Percentiles rank a stretch among this genome's conserved stretches.
These are phyloP conservation scores for Boeremia exigua DNA, from an alignment of 2,329 filamentous ascomycete genomes.

Conservation along the genomic window DNA sequence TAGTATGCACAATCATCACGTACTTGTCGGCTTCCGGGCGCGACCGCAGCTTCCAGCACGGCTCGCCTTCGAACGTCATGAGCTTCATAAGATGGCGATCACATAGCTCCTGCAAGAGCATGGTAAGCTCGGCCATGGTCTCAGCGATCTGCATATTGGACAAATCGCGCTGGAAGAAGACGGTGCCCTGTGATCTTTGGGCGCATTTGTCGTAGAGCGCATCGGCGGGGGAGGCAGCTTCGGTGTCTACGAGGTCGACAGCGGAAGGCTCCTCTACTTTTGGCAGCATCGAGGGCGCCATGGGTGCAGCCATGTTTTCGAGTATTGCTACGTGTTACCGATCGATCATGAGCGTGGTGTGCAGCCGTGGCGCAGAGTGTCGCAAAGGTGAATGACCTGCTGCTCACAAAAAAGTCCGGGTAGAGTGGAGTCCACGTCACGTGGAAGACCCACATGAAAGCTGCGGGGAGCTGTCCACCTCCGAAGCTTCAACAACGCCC, in stretches of 20 bases:
- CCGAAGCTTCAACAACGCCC: neutral
- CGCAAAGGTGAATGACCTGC: neutral
- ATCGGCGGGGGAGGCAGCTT: slow-evolving; percentile 33
- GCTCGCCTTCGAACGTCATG: slow-evolving; percentile 44
- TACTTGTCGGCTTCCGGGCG: slow-evolving; percentile 47
- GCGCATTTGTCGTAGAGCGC: slow-evolving; percentile 49
- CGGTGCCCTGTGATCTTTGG: slow-evolving; percentile 39
- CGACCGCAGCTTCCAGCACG: slow-evolving; percentile 47
- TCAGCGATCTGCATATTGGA: slow-evolving; percentile 46
- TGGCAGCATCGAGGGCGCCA: slow-evolving; percentile 22
- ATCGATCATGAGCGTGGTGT: slow-evolving; percentile 29
- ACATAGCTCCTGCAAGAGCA: slow-evolving; percentile 42
- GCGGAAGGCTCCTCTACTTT: slow-evolving; percentile 27
- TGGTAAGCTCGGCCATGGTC: slow-evolving; percentile 40
- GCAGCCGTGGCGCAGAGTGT: slow-evolving; percentile 8
- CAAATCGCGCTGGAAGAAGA: slow-evolving; percentile 50
- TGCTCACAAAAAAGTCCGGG: slow-evolving; percentile 15
- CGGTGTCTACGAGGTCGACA: slow-evolving; percentile 13
- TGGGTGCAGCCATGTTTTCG: slow-evolving; percentile 32
- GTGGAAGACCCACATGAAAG: neutral
- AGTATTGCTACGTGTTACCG: slow-evolving; percentile 18
- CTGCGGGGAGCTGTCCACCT: slow-evolving; percentile 12
- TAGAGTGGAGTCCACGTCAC: slow-evolving; percentile 6
- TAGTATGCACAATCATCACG: neutral
- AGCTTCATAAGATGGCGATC: slow-evolving; percentile 47